phyloP scores from a whole-genome alignment of 371 early-diverging fungal genomes.

The Mortierella sp. region DNA sequence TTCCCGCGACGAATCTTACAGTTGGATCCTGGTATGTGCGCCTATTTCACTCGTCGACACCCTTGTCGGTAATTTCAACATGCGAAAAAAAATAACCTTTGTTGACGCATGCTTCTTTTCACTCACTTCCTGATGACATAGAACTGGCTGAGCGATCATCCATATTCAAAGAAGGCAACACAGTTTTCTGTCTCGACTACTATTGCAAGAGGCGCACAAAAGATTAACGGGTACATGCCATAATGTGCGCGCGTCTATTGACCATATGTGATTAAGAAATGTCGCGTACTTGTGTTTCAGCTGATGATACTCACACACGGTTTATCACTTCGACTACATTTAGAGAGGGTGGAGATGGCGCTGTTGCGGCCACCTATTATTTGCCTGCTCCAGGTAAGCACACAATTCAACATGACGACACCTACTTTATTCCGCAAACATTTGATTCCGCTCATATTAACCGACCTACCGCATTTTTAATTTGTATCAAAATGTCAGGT shows the following conservation, averaged over 20 bases:
- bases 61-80: neutral
- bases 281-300: neutral
- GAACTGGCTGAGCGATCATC: constrained; percentile 76
- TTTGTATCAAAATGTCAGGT: constrained; percentile 45
- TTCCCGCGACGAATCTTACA: constrained; percentile 74
- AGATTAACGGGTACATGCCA: constrained; percentile 45
- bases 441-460: neutral
- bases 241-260: neutral
- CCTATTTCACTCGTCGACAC: neutral
- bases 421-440: neutral
- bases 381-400: constrained; percentile 72
- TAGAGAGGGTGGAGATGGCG: constrained; percentile 65
- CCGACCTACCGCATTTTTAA: too few species aligned
- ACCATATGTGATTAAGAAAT: too few species aligned
- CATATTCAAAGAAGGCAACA: constrained; percentile 65
- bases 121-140: constrained; percentile 34
- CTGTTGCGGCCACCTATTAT: constrained; percentile 69
- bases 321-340: neutral
- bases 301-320: neutral
- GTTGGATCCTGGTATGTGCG: constrained; percentile 53
- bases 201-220: constrained; percentile 65
- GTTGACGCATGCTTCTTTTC: neutral
- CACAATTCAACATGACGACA: neutral
- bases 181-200: constrained; percentile 75
- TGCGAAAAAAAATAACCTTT: neutral